Conservation (phyloP, 345 rosid species). For the Populus nigra region DNA sequence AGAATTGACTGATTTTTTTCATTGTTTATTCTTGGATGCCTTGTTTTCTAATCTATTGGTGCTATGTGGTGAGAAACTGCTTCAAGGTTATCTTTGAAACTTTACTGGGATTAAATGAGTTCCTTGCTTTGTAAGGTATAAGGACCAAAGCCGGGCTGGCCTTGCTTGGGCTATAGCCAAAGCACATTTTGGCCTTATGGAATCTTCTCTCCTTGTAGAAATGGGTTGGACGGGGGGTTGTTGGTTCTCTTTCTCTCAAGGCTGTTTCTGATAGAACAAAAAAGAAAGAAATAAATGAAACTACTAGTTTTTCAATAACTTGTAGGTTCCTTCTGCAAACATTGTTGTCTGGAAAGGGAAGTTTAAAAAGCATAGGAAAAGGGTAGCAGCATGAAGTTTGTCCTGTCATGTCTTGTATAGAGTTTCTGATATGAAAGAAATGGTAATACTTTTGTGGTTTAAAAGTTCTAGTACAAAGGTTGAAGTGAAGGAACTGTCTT, state of each 20-base stretch:
- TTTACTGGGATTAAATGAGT: neutral
- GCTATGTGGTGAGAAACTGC: neutral
- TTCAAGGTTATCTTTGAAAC: neutral
- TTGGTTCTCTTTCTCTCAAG: neutral
- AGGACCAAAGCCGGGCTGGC: neutral
- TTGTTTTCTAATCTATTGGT: neutral
- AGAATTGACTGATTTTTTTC: neutral
- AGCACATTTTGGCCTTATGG: neutral
- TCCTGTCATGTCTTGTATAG: neutral
- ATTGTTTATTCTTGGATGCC: neutral
- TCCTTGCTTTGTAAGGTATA: neutral
- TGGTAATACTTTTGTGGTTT: neutral
- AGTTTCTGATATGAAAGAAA: neutral
- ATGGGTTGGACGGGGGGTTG: neutral
- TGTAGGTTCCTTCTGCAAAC: neutral
- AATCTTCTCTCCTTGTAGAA: neutral
- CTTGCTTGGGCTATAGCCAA: neutral
- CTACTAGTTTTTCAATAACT: neutral
- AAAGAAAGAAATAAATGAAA: neutral
- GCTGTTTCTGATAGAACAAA: neutral
- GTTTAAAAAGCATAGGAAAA: neutral
- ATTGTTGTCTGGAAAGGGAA: constrained; percentile 11
- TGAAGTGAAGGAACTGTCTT: neutral
- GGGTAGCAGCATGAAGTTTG: neutral
- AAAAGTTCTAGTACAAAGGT: neutral